These are phyloP conservation scores for Oenanthe javanica DNA, from an alignment of 140 eudicot genomes.

Conservation along the genomic window DNA sequence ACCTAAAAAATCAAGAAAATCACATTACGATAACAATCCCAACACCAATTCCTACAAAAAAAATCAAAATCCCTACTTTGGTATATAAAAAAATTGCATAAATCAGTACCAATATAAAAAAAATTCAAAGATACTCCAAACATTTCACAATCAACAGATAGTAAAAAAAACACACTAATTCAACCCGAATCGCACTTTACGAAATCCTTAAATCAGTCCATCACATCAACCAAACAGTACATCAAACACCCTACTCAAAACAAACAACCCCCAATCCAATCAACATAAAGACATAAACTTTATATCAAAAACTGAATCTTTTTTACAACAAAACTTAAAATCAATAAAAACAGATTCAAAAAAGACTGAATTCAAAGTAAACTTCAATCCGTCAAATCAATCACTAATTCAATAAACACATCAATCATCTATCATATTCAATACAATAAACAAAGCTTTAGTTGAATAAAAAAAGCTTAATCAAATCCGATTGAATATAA, in stretches of 20 bases:
- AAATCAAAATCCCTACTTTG: not conserved
- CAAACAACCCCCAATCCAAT: not conserved
- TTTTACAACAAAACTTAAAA: not conserved
- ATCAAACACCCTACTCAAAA: not conserved
- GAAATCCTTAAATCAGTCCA: not conserved
- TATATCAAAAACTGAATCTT: not conserved
- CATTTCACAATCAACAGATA: not conserved
- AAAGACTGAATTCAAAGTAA: not conserved
- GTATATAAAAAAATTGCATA: not conserved
- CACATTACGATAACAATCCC: not conserved
- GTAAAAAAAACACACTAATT: not conserved
- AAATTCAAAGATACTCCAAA: not conserved
- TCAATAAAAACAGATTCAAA: not conserved
- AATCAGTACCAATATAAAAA: not conserved
- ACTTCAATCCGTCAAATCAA: not conserved
- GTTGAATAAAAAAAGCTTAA: constrained; percentile 8
- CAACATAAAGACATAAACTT: not conserved
- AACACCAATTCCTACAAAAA: too few species aligned
- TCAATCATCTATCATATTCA: not conserved
- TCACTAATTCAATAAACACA: not conserved
- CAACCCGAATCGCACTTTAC: not conserved
- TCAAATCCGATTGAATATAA: not conserved
- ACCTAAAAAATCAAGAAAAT: constrained; percentile 20
- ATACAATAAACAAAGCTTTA: not conserved
- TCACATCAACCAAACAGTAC: not conserved